Evolutionary conservation across 305 asterid genomes (phyloP).

Genomic region (Nicotiana rustica): DNA sequence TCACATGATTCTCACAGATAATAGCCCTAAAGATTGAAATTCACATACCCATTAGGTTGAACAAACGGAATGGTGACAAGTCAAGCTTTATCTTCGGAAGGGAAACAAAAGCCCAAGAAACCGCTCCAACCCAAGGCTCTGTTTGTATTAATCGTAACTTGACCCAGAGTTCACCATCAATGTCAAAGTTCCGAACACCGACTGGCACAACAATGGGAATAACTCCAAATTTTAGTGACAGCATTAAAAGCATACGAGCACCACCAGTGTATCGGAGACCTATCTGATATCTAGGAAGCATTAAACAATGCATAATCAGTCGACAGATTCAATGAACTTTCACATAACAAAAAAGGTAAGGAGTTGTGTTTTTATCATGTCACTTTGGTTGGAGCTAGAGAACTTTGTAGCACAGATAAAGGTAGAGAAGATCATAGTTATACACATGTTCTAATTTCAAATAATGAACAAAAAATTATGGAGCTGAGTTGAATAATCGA

Average conservation of each 20-base stretch:
- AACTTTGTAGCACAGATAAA: background rate
- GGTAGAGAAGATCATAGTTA: background rate
- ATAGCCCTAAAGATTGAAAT: background rate
- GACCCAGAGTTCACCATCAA: constrained; percentile 97
- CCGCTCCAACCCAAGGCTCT: constrained; percentile 98
- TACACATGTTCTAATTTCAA: background rate
- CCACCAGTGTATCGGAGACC: constrained; percentile 96
- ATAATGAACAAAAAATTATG: background rate
- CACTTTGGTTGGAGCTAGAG: constrained; percentile 19
- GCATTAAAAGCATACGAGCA: constrained; percentile 89
- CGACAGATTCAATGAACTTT: constrained; percentile 16
- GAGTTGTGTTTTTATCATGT: constrained; percentile 13
- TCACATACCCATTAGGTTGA: constrained; percentile 89
- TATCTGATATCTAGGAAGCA: constrained; percentile 78
- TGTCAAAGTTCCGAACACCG: constrained; percentile 87
- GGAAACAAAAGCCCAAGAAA: constrained; percentile 96
- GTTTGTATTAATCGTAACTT: constrained; percentile 84
- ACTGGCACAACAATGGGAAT: constrained; percentile 88
- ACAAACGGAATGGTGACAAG: constrained; percentile 89
- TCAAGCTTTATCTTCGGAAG: constrained; percentile 93
- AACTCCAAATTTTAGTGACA: constrained; percentile 79
- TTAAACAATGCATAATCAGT: constrained; percentile 36
- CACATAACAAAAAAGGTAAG: constrained; percentile 13
- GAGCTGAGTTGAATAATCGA: background rate
- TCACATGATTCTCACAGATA: constrained; percentile 7